Base-by-base conservation (phyloP, 148 eudicot species). In the Polygonum maritimum region DNA sequence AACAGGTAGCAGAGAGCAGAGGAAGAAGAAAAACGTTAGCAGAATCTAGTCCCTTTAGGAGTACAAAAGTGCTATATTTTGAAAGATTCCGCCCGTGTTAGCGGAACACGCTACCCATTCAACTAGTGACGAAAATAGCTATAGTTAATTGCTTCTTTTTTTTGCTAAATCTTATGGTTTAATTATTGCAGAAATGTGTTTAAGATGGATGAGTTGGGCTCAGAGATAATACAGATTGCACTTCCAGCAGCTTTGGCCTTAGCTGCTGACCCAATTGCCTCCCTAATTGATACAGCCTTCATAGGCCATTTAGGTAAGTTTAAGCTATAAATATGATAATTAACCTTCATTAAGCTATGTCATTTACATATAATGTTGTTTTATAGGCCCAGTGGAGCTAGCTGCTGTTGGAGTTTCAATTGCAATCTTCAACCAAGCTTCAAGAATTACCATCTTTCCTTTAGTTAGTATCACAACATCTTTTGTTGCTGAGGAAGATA, bases 221-320 rank as follows among this genome's bases (percentile, higher is more conserved):
- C 31, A 71, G 92, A 88, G 69, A 86, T 88, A 69, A 77, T 81
- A 57, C 48, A 48, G 15, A 88, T 88, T 77, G 92, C 92, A 38
- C 22, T 88, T 19, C 89, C 92, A 12, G 92, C 92, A 19, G 88
- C 92, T 18, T 44, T 88, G 76, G 92, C 88, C 35, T 83, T 88
- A 52, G 80, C 86, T 19, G 91, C 91, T 21, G 91, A 88, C 75
- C 91, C 91, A 10, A 77, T 88, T 73, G 91, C 91, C 36, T 88
- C 91, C 57, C 82, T 88, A 13, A 79, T 88, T 21, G 91, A 88
- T 70, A 88, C 88, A 8, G 89, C 92, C 7, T 88, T 88, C 74
- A 86, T 88, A 33, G 92, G 89, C 77, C 89, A 85, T 38, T 76
- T 88, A 70, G 92, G 92, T 86, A 74, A 62, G 74, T 51, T 16